Evolutionary conservation across 2,329 filamentous ascomycete species (phyloP).

Genomic region (Penicillium concentricum): DNA sequence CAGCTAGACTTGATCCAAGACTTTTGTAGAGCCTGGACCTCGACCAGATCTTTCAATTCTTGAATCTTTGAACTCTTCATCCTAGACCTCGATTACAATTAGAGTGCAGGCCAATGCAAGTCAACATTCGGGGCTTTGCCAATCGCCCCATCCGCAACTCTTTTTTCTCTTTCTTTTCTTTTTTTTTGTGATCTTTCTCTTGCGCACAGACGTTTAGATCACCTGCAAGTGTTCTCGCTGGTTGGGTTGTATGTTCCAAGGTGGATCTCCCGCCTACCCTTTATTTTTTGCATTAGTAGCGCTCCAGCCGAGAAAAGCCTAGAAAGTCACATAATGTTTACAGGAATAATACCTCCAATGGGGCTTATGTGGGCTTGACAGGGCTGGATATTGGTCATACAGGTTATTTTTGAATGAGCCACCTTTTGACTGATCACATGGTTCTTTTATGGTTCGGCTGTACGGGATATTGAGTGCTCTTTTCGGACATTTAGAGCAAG

Average conservation of each 20-base stretch:
- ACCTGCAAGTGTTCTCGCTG: slow-evolving; percentile 1
- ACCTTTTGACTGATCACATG: neutral
- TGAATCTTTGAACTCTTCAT: neutral
- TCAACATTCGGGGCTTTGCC: neutral
- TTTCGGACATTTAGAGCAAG: neutral
- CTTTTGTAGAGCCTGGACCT: neutral
- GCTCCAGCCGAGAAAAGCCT: neutral
- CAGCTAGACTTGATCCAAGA: neutral
- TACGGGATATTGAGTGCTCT: neutral
- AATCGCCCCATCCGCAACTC: neutral
- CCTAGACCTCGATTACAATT: neutral
- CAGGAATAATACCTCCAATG: neutral
- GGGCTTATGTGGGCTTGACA: neutral
- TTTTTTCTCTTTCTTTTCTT: neutral
- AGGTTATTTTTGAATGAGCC: neutral
- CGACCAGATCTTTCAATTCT: neutral
- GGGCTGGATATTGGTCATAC: neutral
- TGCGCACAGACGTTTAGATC: slow-evolving; percentile 6
- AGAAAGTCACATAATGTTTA: neutral
- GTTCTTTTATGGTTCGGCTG: neutral
- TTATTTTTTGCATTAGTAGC: slow-evolving; percentile 11
- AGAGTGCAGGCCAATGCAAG: slow-evolving; percentile 7
- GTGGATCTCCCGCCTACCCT: slow-evolving; percentile 1
- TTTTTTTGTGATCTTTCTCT: neutral
- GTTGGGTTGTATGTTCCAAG: slow-evolving; percentile 19